Conservation (phyloP, 1,284 basidiomycete species). For the Pseudozyma hubeiensis region DNA sequence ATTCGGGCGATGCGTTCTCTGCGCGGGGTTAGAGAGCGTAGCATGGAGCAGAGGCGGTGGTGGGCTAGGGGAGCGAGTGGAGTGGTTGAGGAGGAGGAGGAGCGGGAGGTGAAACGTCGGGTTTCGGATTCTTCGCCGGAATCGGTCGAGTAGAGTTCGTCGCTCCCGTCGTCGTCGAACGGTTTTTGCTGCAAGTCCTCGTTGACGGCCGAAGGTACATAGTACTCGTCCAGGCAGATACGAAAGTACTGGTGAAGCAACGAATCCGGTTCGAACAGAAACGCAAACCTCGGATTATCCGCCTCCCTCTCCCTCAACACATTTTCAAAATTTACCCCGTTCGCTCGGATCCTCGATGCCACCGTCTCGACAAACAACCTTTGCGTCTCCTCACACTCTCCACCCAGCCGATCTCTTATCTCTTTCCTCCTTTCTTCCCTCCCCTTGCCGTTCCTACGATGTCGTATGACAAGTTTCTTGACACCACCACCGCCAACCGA, state of each 20-base stretch:
- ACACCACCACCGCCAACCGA: not conserved
- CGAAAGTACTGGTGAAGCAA: conserved; percentile 79
- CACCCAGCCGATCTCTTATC: conserved; percentile 3
- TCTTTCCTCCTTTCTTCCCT: conserved; percentile 1
- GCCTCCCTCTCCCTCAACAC: conserved; percentile 80
- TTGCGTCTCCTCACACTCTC: conserved; percentile 61
- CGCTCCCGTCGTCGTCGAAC: conserved; percentile 39
- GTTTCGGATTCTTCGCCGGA: conserved; percentile 92
- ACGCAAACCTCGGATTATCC: conserved; percentile 83
- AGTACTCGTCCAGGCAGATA: conserved; percentile 77
- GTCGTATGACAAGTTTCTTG: conserved; percentile 24
- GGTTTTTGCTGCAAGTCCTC: not conserved
- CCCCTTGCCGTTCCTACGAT: conserved; percentile 3
- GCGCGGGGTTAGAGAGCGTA: conserved; percentile 84
- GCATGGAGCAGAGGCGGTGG: conserved; percentile 86
- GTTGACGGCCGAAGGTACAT: conserved; percentile 68
- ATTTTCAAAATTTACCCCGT: conserved; percentile 82
- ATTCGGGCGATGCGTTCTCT: conserved; percentile 90
- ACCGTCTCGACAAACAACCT: conserved; percentile 82
- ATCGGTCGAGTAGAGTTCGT: conserved; percentile 85
- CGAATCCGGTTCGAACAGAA: conserved; percentile 73
- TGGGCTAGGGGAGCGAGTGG: conserved; percentile 80
- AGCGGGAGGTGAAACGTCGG: conserved; percentile 79
- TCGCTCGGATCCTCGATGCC: conserved; percentile 82
- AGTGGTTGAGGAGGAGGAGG: conserved; percentile 76